Base-by-base conservation (phyloP, 352 stramenopile genomes). In the Pythium volutum region DNA sequence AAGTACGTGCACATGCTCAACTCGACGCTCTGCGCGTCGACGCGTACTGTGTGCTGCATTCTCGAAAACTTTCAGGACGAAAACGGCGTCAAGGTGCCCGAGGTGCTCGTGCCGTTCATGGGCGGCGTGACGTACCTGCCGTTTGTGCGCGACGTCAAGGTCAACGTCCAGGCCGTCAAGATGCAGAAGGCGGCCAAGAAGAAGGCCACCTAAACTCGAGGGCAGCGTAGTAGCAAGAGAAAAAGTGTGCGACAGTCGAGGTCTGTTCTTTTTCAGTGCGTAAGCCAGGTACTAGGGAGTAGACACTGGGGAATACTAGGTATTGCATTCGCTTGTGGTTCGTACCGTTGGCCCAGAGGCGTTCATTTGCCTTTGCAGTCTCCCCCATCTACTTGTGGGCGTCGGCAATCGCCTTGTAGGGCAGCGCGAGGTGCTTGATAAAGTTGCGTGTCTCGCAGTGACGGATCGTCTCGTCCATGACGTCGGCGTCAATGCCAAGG, bases 1-100 rank as follows among this genome's bases (percentile, higher is more conserved):
- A 98, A 98, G 71, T 99, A 98, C 70, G 92, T 98, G 63, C 97
- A 99, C 81, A 98, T 99, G 93, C 88, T 99, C 39, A 99, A 99
- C 81, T 95, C 96, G 58, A 99, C 98, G 41, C 81, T 99, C 14
- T 99, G 96, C 73, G 98, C 98, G 41, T 98, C 96, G 38, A 98
- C 97, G 58, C 93, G 98, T 53, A 99, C 97, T 26, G 98, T 99
- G 59, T 99, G 97, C 74, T 99, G 95, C 82, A 93, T 99, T 60
- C 83, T 99, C 67, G 98, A 99, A 80, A 99, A 98, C 76, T 98
- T 92, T 81, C 98, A 99, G 81, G 97, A 97, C 51, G 84, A 92
- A 67, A 96, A 98, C 39, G 97, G 98, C 58, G 95, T 99, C 34
- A 91, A 91, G 59, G 96, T 99, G 22, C 97, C 98, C 8, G 92